These are phyloP conservation scores for Pleurotus eryngii DNA, from an alignment of 768 basidiomycete species.

Conservation along the genomic window DNA sequence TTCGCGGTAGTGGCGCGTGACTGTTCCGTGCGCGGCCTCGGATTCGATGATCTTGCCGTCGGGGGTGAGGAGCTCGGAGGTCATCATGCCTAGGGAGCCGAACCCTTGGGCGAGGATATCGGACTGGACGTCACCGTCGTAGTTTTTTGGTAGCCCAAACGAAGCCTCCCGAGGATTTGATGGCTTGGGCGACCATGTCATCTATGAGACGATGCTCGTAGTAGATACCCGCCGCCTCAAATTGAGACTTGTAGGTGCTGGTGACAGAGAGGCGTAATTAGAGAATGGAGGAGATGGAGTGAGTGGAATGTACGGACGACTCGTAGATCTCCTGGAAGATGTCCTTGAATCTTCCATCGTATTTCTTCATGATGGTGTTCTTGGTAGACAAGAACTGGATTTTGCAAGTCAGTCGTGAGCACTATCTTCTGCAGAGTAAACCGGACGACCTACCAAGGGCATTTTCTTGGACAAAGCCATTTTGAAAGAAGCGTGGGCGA, in stretches of 20 bases:
- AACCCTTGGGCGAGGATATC: slow-evolving; percentile 98
- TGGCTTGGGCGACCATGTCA: slow-evolving; percentile 97
- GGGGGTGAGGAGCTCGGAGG: slow-evolving; percentile 90
- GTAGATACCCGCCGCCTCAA: slow-evolving; percentile 71
- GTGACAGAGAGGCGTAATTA: not conserved
- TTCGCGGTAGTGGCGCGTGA: slow-evolving; percentile 96
- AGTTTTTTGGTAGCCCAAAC: slow-evolving; percentile 73
- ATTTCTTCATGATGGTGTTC: slow-evolving; percentile 96
- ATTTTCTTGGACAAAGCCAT: slow-evolving; percentile 84
- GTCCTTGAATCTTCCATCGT: slow-evolving; percentile 99
- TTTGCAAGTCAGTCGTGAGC: not conserved
- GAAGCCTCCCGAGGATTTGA: slow-evolving; percentile 96
- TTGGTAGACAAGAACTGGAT: slow-evolving; percentile 93
- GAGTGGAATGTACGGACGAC: slow-evolving; percentile 30
- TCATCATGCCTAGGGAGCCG: slow-evolving; percentile 98
- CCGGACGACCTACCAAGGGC: slow-evolving; percentile 49
- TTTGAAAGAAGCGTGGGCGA: slow-evolving; percentile 97
- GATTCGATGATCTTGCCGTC: slow-evolving; percentile 91
- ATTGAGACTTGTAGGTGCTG: slow-evolving; percentile 67
- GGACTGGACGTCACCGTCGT: slow-evolving; percentile 85
- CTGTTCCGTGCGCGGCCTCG: slow-evolving; percentile 94
- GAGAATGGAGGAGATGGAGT: not conserved
- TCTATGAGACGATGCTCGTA: slow-evolving; percentile 97
- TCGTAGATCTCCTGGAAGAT: slow-evolving; percentile 98
- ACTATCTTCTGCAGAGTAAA: no score